Percentiles rank a stretch among this genome's conserved stretches.
phyloP scores from a whole-genome alignment of 371 early-diverging fungal species.

The Circinella minor region DNA sequence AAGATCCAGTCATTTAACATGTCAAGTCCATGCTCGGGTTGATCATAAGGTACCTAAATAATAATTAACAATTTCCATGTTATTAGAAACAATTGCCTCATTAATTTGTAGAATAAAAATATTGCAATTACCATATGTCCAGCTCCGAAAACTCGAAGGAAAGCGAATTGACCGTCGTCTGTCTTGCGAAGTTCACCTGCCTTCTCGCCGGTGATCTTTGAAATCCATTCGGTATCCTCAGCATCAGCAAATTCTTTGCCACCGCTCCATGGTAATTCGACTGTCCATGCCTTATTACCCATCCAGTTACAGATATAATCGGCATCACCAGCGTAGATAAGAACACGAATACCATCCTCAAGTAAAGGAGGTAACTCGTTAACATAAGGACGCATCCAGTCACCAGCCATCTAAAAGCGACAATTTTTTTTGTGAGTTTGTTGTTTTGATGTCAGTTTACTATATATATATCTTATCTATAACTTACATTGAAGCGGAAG shows the following conservation, averaged over 20 bases:
- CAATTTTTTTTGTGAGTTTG: too few relatives aligned
- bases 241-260: constrained; percentile 63
- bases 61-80: too few relatives aligned
- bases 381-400: constrained; percentile 89
- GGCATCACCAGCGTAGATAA: constrained; percentile 87
- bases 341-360: constrained; percentile 79
- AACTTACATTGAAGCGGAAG: constrained; percentile 46
- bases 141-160: constrained; percentile 84
- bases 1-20: constrained; percentile 70
- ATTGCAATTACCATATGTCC: constrained; percentile 79
- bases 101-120: too few relatives aligned
- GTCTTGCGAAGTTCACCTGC: constrained; percentile 77
- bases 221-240: constrained; percentile 56
- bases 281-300: constrained; percentile 89
- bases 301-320: constrained; percentile 92
- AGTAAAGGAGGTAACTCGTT: constrained; percentile 71
- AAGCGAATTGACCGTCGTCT: constrained; percentile 69
- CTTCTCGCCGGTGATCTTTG: constrained; percentile 26
- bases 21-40: constrained; percentile 53
- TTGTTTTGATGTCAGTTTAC: too few relatives aligned
- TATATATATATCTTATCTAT: background rate
- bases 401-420: constrained; percentile 63
- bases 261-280: constrained; percentile 83
- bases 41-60: constrained; percentile 52
- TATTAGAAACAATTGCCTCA: too few relatives aligned